Base-by-base conservation (phyloP, 2,329 filamentous ascomycete species). In the Pyricularia sp. region DNA sequence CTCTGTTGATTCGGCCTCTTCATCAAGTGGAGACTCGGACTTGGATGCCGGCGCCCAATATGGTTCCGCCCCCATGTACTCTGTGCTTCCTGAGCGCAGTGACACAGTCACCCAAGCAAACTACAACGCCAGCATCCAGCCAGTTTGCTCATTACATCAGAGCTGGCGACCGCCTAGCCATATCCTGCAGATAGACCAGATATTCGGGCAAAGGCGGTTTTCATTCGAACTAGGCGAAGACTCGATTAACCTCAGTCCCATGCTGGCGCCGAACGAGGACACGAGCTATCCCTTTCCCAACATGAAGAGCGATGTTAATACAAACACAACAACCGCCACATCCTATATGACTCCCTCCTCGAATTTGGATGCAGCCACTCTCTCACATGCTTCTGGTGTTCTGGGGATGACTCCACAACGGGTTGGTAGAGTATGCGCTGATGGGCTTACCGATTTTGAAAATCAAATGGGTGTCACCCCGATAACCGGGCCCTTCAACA, bases 191-290 rank as follows among this genome's bases (percentile, higher is more conserved):
- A 25, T 6, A 14, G 20, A 20, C 7, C 14, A 28, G 23, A n/a
- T 55, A 1, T 7, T 20, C 7, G 42, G 55, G 20, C 25, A 58
- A 23, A 67, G 28, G 42, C 65, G 65, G 1, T 69, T 69, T 20
- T 69, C 68, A 11, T 69, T 69, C 20, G 59, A 66, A 55, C 10
- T 50, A 23, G 68, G 68, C 30, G 68, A 69, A 25, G 68, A 69
- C 25, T 50, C 26, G 14, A 33, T 65, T 23, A 17, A 20, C 26
- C 31, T 65, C 30, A 36, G 64, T 17, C 64, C 64, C 23, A 36
- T 31, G 2, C 64, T 42, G 26, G 30, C 64, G 31, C 20, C 30
- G 2, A 23, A 36, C 9, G 11, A 36, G 20, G 14, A 30, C 23
- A n/a, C 33, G 3, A 20, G 10, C 20, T 65, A 30, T 23, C 26